Evolutionary conservation across 1,284 basidiomycete species (phyloP).

Genomic region (Apiotrichum porosum): DNA sequence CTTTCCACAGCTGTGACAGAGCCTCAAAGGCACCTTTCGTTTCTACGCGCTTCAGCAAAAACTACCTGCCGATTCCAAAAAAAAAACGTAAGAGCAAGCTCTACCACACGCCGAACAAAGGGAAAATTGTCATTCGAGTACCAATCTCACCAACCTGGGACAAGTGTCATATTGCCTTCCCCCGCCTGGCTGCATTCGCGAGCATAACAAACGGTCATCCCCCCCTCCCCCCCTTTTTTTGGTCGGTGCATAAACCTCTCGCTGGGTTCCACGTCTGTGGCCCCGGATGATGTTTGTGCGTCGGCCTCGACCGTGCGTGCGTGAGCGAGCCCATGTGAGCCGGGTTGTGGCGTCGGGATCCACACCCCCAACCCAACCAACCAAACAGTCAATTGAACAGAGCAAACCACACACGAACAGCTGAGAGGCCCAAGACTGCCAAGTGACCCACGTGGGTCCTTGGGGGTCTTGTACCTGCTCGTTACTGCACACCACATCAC

Average conservation of each 20-base stretch:
- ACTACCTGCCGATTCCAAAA: no score
- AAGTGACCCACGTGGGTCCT: no score
- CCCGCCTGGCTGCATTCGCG: conserved; percentile 26
- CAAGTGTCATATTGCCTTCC: no score
- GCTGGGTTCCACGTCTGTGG: conserved; percentile 14
- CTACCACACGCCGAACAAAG: no score
- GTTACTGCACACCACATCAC: no score
- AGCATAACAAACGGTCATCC: conserved; percentile 14
- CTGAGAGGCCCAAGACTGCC: no score
- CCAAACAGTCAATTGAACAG: not conserved
- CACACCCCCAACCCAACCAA: not conserved
- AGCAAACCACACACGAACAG: not conserved
- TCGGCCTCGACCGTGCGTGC: conserved; percentile 12
- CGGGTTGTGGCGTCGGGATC: conserved; percentile 25
- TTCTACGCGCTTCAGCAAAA: not conserved
- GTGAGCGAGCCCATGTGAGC: conserved; percentile 20
- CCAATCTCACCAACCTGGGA: no score
- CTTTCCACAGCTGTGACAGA: conserved; percentile 7
- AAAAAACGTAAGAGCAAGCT: no score
- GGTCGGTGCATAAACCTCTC: conserved; percentile 6
- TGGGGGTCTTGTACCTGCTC: no score
- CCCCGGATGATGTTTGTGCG: conserved; percentile 8
- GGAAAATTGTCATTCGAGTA: no score
- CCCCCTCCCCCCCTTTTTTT: not conserved
- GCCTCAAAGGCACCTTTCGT: no score